Base-by-base conservation (phyloP, 2,329 filamentous ascomycete genomes). In the Phyllosticta citribraziliensis region DNA sequence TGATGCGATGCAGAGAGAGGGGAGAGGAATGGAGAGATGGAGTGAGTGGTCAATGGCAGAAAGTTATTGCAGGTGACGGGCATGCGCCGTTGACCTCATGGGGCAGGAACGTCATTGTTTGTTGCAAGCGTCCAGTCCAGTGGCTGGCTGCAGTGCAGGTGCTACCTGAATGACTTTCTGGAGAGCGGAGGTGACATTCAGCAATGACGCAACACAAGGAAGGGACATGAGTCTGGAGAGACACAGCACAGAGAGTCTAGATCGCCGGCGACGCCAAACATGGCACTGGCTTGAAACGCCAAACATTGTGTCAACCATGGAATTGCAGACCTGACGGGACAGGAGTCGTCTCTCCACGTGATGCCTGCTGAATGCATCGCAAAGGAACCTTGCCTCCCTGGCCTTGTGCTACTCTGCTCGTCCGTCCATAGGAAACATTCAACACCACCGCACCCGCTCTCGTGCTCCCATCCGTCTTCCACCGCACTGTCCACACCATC, bases 61-160 rank as follows among this genome's bases (percentile, higher is more conserved):
- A 3, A 40, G 1, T 22, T 24, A 27, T 54, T 30, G 27, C 27
- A 30, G 27, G 6, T 10, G 9, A 30, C 27, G 27, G 27, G 9
- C 50, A 50, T 19, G 54, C 52, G 47, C 40, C 58, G 51, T 35
- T 63, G 62, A 63, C 55, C 56, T 63, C 62, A 63, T 62, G 11
- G 11, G 40, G 52, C 58, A 55, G 52, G 52, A 40, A 54, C 58
- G 58, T 55, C 52, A 60, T 51, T 50, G 25, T 54, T 55, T 20
- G 47, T 14, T 22, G 22, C 22, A 22, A 22, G 22, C 22, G 22
- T 22, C 22, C 22, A 22, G 22, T 22, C 22, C 22, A 22, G 22
- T 22, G 22, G 22, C 22, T 22, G 22, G 33, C 24, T 47, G 33
- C 30, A 17, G 24, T 2, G 3, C 52, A 3, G 30, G 3, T 35